Evolutionary conservation across 768 basidiomycete genomes (phyloP), one percentile per base, ranked within the genome.

Genomic region (Trametes meyenii): DNA sequence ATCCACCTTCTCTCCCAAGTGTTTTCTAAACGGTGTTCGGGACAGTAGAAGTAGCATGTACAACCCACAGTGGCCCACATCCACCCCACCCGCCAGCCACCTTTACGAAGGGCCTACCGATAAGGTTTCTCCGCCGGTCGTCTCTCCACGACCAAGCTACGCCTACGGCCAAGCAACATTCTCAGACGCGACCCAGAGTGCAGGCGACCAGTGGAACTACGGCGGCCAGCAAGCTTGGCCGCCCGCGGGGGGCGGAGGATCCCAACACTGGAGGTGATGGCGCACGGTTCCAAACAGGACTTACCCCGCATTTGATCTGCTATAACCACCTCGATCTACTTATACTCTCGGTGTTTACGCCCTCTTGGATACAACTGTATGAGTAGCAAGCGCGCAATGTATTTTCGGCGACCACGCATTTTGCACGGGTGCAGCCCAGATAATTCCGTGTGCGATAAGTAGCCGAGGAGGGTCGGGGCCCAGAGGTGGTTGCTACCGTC

Each of bases 131-230:
- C 33, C 49, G n/a, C 19, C 46, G 23, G 54, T 65, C 24, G 61
- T 51, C 16, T 58, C 62, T 23, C 62, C 62, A 13, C 46, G 48
- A 26, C 58, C 62, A 7, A 64, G 45, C 60, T 66, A 60, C 42
- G 66, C 38, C 43, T 62, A 57, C 48, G 55, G 61, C 14, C 61
- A 52, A 52, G 40, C 50, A 13, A 48, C 38, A 24, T 58, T 62
- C 40, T 43, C 60, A 16, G 62, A 55, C 13, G 39, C 60, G 21
- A 21, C 60, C 21, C 40, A 11, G 23, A 49, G 12, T 50, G 21
- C 35, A n/a, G 35, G 26, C 38, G 42, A 24, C 39, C 10, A 17
- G 12, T 24, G 21, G 45, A 33, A 48, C 24, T 7, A 19, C 13
- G 40, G n/a, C 5, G 40, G n/a, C 11, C n/a, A n/a, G 14, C 40